These are phyloP conservation scores for Yamadazyma ubonensis DNA, from an alignment of 805 yeast genomes.

Conservation along the genomic window DNA sequence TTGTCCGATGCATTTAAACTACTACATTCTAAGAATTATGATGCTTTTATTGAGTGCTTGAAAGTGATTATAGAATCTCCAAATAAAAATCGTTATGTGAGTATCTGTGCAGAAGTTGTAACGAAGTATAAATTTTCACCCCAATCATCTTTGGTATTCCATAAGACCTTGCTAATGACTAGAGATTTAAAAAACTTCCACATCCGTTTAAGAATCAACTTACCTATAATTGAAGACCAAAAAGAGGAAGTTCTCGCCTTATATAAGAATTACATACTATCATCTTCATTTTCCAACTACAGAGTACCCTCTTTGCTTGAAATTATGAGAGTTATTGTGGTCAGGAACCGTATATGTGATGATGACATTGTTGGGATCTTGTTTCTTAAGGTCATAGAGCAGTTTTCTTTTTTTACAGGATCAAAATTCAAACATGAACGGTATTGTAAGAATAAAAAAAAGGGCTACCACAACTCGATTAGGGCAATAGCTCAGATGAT, in stretches of 20 bases:
- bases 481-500: conserved; percentile 31
- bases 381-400: background rate
- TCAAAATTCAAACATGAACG: background rate
- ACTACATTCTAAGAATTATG: background rate
- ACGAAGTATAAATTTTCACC: background rate
- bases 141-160: conserved; percentile 2
- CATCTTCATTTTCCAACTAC: background rate
- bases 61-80: background rate
- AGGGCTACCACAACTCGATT: conserved; percentile 25
- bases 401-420: background rate
- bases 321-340: conserved; percentile 11
- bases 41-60: background rate
- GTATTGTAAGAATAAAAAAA: conserved; percentile 15
- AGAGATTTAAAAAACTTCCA: background rate
- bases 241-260: conserved; percentile 1
- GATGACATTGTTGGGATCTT: conserved; percentile 6
- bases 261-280: conserved; percentile 6
- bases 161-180: conserved; percentile 6
- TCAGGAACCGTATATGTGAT: conserved; percentile 13
- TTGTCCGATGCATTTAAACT: too few species aligned
- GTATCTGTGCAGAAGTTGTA: background rate
- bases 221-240: conserved; percentile 4
- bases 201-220: background rate
- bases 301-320: conserved; percentile 10
- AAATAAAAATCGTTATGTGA: background rate